A percentile compares a stretch with the other conserved stretches of the same genome.
phyloP scores from a whole-genome alignment of 108 stramenopile genomes.

The Schizochytrium sp. region DNA sequence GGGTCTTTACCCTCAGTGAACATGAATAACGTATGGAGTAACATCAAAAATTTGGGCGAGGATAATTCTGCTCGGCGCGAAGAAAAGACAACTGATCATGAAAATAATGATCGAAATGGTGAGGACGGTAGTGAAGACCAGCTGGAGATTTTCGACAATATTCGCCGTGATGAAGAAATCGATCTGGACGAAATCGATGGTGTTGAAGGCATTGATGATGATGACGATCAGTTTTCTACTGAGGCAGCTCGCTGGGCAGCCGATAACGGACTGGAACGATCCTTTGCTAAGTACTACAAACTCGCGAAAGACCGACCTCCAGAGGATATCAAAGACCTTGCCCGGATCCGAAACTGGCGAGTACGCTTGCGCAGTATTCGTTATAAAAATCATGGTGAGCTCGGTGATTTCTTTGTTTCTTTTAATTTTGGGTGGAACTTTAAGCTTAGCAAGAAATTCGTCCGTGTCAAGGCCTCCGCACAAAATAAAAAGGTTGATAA shows the following conservation, averaged over 20 bases:
- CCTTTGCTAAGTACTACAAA: conserved; percentile 24
- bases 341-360: conserved; percentile 4
- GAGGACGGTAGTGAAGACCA: background rate
- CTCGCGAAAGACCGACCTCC: conserved; percentile 1
- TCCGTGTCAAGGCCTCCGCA: conserved; percentile 49
- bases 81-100: too few species aligned
- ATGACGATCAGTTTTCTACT: background rate
- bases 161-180: background rate
- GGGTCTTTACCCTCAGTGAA: too few species aligned
- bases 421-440: conserved; percentile 60
- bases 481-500: conserved; percentile 31
- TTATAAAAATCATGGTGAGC: conserved; percentile 51
- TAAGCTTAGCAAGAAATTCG: conserved; percentile 19
- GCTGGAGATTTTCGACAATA: background rate
- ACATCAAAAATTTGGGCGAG: too few species aligned
- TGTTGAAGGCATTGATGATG: background rate
- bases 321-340: conserved; percentile 18
- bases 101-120: background rate
- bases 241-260: conserved; percentile 18
- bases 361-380: conserved; percentile 31
- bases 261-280: background rate
- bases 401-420: conserved; percentile 36
- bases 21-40: too few species aligned
- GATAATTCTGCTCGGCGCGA: too few species aligned
- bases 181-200: conserved; percentile 9